These are phyloP conservation scores for Ramichloridium luteum DNA, from an alignment of 2,329 filamentous ascomycete species.

Conservation along the genomic window DNA sequence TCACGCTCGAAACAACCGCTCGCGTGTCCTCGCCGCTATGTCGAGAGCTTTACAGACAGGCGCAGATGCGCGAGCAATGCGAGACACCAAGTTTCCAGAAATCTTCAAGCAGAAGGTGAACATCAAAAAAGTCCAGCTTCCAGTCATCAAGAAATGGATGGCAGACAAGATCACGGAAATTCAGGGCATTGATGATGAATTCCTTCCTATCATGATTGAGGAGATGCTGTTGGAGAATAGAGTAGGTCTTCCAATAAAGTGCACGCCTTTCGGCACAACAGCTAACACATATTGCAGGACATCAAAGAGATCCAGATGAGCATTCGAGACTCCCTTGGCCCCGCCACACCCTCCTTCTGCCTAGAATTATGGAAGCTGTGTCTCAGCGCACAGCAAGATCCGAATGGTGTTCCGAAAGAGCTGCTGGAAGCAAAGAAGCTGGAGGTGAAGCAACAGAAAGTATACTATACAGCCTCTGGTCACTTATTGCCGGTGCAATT, in stretches of 20 bases:
- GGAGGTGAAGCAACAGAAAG: constrained; percentile 91
- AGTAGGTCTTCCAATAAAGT: too few species aligned
- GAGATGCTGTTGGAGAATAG: constrained; percentile 32
- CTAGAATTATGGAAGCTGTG: constrained; percentile 89
- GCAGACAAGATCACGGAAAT: constrained; percentile 76
- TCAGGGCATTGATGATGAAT: constrained; percentile 85
- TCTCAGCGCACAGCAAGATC: constrained; percentile 76
- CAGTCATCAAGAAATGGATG: constrained; percentile 99
- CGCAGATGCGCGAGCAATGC: constrained; percentile 79
- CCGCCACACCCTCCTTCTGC: constrained; percentile 79
- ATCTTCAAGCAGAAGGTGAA: constrained; percentile 95
- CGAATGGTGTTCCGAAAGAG: constrained; percentile 87
- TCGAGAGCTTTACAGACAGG: constrained; percentile 42
- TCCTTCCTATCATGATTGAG: constrained; percentile 76
- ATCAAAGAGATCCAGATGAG: constrained; percentile 93
- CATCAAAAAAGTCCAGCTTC: constrained; percentile 91
- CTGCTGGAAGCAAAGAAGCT: constrained; percentile 90
- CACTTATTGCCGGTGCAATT: too few species aligned
- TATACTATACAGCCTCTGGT: too few species aligned
- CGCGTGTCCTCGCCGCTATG: too few species aligned
- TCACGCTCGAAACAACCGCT: too few species aligned
- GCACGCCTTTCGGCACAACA: too few species aligned
- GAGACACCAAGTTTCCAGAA: constrained; percentile 82
- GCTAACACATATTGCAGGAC: too few species aligned
- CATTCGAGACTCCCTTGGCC: constrained; percentile 87